Evolutionary conservation across 768 basidiomycete species (phyloP).

Genomic region (Hygrophoropsis aurantiaca): DNA sequence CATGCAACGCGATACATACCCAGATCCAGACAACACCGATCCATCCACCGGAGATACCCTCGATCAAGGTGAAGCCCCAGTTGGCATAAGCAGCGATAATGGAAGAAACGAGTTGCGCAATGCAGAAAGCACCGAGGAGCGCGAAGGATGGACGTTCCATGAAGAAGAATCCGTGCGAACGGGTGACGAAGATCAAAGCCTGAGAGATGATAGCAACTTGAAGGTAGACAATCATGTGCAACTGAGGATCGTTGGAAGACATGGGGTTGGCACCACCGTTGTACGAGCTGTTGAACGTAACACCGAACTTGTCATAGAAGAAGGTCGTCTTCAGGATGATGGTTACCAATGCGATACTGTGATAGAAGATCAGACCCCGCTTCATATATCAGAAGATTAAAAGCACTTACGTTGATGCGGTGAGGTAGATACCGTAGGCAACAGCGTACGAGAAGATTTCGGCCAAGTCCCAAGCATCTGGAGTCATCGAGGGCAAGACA

Average conservation of each 20-base stretch:
- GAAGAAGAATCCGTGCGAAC: slow-evolving; percentile 94
- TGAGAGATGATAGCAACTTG: slow-evolving; percentile 99
- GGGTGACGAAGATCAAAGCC: slow-evolving; percentile 94
- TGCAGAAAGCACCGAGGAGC: slow-evolving; percentile 84
- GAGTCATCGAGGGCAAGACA: slow-evolving; percentile 88
- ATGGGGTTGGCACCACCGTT: slow-evolving; percentile 23
- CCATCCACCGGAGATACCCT: slow-evolving; percentile 85
- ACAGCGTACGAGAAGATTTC: slow-evolving; percentile 97
- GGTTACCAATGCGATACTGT: slow-evolving; percentile 72
- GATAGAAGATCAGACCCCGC: slow-evolving; percentile 12
- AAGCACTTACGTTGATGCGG: slow-evolving; percentile 76
- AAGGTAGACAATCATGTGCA: slow-evolving; percentile 91
- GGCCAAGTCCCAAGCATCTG: slow-evolving; percentile 93
- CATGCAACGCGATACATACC: slow-evolving; percentile 50
- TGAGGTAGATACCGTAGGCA: slow-evolving; percentile 94
- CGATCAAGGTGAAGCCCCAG: slow-evolving; percentile 92
- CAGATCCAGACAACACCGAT: slow-evolving; percentile 97
- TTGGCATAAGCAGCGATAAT: slow-evolving; percentile 93
- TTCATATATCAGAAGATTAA: slow-evolving; percentile 3
- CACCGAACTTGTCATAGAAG: slow-evolving; percentile 88
- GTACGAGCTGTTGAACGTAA: slow-evolving; percentile 53
- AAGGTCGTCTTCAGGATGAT: slow-evolving; percentile 85
- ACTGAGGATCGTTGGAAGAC: slow-evolving; percentile 56
- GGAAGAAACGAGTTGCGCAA: slow-evolving; percentile 92
- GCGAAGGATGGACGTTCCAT: slow-evolving; percentile 93